These are phyloP conservation scores for Arxiozyma heterogenica DNA, from an alignment of 1,139 yeast genomes.

Conservation along the genomic window DNA sequence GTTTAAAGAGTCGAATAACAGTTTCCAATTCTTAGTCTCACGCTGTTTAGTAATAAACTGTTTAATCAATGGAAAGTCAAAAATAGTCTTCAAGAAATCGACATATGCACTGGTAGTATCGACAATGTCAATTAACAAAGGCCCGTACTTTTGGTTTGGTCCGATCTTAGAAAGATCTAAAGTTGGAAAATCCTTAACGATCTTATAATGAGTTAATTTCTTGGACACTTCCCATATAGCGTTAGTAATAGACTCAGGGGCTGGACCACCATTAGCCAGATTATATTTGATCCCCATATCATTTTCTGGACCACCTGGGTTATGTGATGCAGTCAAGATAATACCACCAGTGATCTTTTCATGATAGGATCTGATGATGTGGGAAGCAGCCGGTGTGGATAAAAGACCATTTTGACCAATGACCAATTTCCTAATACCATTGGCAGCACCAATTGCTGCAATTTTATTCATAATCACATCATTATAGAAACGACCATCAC, in stretches of 20 bases:
- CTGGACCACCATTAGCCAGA: slow-evolving; percentile 95
- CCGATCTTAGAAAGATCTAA: slow-evolving; percentile 61
- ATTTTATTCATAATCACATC: slow-evolving; percentile 73
- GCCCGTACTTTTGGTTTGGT: slow-evolving; percentile 35
- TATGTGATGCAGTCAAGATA: slow-evolving; percentile 92
- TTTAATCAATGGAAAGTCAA: slow-evolving; percentile 82
- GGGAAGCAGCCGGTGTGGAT: slow-evolving; percentile 95
- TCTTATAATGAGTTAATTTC: slow-evolving; percentile 51
- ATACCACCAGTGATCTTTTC: slow-evolving; percentile 84
- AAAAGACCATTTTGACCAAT: slow-evolving; percentile 84
- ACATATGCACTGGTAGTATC: slow-evolving; percentile 79
- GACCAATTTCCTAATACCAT: slow-evolving; percentile 77
- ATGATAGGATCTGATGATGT: slow-evolving; percentile 62
- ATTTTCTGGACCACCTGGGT: slow-evolving; percentile 93
- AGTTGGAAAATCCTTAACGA: slow-evolving; percentile 42
- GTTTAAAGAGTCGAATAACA: slow-evolving; percentile 82
- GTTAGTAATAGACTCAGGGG: slow-evolving; percentile 91
- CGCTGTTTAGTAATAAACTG: slow-evolving; percentile 48
- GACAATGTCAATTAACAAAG: slow-evolving; percentile 65
- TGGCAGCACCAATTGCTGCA: slow-evolving; percentile 78
- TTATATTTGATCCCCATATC: slow-evolving; percentile 97
- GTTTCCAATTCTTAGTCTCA: slow-evolving; percentile 47
- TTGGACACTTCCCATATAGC: slow-evolving; percentile 69
- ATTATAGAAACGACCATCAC: slow-evolving; percentile 93
- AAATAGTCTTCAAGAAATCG: slow-evolving; percentile 69